Base-by-base conservation (phyloP, 306 rosid genomes). In the Vigna radiata region DNA sequence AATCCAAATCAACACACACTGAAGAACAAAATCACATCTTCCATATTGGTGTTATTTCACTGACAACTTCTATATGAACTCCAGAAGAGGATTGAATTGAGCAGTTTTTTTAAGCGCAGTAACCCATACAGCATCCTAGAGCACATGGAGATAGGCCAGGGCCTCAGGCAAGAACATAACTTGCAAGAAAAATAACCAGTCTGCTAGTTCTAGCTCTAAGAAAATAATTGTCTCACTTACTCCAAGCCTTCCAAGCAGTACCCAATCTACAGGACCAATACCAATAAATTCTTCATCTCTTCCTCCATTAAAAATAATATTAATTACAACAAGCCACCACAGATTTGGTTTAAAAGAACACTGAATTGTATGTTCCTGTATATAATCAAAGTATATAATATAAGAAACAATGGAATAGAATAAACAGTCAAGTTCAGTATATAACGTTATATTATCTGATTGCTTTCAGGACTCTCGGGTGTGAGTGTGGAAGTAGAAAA, bases 41-140 rank as follows among this genome's bases (percentile, higher is more conserved):
- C 69, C 16, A 62, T 56, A 59, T 59, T 8, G 69, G 10, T 33
- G 12, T 61, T 61, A 62, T 62, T 7, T 62, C 68, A 62, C 3
- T 16, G 15, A 33, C 16, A 61, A 33, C 68, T 61, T 31, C 46
- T 7, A 31, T 1, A 27, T 12, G 8, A 61, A 33, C 14, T 90
- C 80, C 54, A 91, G 84, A 70, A 88, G 95, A 81, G 95, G 91
- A 83, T 91, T 94, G 11, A 93, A 88, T 68, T 80, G 76, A 21
- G 91, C 88, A 33, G 8, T 39, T 53, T 82, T 44, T 92, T 61
- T 92, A 90, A 71, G 88, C 88, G 89, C 77, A 39, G 68, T 83
- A 65, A 88, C 75, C 93, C 89, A 86, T 52, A 75, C 43, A 8
- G 89, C 95, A 79, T 68, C 85, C 97, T 87, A 83, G 39, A 80